These are phyloP conservation scores for Penicillium desertorum DNA, from an alignment of 495 filamentous ascomycete genomes.

Conservation along the genomic window DNA sequence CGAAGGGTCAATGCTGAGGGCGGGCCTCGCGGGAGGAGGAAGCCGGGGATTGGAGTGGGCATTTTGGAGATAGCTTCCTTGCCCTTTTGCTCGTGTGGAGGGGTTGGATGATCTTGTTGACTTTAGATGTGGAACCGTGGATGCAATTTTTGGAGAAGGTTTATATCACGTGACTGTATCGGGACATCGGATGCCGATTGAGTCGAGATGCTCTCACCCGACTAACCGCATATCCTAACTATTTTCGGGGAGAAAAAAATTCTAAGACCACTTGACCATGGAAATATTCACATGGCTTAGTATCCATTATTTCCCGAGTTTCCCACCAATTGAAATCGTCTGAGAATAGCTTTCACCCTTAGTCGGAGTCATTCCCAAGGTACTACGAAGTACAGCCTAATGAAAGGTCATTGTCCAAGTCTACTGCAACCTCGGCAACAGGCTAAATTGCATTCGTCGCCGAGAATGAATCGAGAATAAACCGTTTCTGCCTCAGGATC, in stretches of 20 bases:
- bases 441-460: neutral
- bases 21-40: conserved; percentile 45
- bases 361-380: neutral
- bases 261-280: neutral
- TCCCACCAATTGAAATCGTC: neutral
- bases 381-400: neutral
- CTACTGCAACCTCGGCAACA: neutral
- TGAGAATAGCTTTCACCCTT: neutral
- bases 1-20: conserved; percentile 34
- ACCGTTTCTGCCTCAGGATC: conserved; percentile 14
- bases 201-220: neutral
- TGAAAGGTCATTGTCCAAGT: neutral
- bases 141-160: conserved; percentile 19
- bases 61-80: conserved; percentile 7
- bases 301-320: neutral
- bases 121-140: conserved; percentile 11
- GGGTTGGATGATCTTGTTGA: conserved; percentile 4
- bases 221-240: conserved; percentile 1
- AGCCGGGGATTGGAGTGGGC: conserved; percentile 37
- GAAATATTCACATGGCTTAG: neutral
- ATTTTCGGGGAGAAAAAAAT: neutral
- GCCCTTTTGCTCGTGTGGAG: neutral
- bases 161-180: conserved; percentile 13
- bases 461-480: conserved; percentile 8
- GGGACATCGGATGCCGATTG: conserved; percentile 4